Evolutionary conservation across 495 filamentous ascomycete species (phyloP).

Genomic region (Neurospora sp.): DNA sequence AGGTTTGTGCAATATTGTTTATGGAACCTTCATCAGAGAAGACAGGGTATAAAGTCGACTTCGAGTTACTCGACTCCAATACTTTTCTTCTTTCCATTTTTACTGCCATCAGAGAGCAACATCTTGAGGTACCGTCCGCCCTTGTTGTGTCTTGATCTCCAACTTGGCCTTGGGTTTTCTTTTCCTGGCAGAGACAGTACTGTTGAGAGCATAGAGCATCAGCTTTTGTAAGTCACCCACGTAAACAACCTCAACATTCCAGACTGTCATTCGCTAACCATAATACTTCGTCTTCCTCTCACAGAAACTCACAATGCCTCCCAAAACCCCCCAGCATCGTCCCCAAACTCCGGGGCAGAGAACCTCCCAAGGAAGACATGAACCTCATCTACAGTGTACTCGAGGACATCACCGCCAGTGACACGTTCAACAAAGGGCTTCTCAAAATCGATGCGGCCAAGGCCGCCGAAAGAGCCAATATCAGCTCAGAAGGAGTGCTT

Average conservation of each 20-base stretch:
- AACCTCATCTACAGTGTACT: not conserved
- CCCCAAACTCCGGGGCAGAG: not conserved
- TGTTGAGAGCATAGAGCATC: not conserved
- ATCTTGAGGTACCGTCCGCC: not conserved
- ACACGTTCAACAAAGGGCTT: not conserved
- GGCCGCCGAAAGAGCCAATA: not conserved
- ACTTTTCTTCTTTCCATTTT: not conserved
- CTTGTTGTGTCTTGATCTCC: not conserved
- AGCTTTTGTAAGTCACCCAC: not conserved
- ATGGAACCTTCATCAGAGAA: not conserved
- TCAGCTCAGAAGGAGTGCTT: not conserved
- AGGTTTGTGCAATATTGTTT: not conserved
- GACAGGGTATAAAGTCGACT: not conserved
- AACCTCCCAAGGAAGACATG: not conserved
- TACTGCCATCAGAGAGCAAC: not conserved
- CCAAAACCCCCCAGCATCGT: not conserved
- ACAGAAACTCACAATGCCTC: not conserved
- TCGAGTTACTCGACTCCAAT: not conserved
- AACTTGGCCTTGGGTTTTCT: not conserved
- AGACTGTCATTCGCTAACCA: not conserved
- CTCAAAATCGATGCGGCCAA: not conserved
- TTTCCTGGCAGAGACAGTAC: not conserved
- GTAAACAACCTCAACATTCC: not conserved
- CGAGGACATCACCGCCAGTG: not conserved
- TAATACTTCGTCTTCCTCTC: not conserved